These are phyloP conservation scores for Boletus rex-veris DNA, from an alignment of 768 basidiomycete species.

Conservation along the genomic window DNA sequence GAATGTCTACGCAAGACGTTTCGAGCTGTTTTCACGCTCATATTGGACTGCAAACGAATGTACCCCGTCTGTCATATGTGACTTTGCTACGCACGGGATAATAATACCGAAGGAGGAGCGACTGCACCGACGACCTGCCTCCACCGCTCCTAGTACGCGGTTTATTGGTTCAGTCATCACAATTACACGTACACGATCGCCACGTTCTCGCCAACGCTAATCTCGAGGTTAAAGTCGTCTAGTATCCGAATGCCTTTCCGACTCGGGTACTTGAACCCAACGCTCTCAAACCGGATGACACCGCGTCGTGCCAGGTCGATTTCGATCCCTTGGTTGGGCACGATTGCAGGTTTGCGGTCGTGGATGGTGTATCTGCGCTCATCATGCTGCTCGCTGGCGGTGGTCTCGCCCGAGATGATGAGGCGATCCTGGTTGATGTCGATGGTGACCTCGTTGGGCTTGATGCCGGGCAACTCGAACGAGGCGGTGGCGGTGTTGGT, in stretches of 20 bases:
- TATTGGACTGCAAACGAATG: constrained; percentile 5
- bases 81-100: constrained; percentile 82
- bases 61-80: constrained; percentile 83
- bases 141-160: constrained; percentile 82
- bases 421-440: no score
- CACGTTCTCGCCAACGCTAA: constrained; percentile 82
- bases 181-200: constrained; percentile 77
- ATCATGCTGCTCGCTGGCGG: no score
- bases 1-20: constrained; percentile 55
- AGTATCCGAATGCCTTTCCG: constrained; percentile 78
- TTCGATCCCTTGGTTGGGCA: constrained; percentile 55
- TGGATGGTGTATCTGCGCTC: constrained; percentile 39
- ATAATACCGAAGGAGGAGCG: constrained; percentile 85
- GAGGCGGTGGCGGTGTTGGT: no score
- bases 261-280: constrained; percentile 88
- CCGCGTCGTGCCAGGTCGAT: constrained; percentile 62
- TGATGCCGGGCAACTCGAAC: no score
- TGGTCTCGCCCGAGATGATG: no score
- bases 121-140: constrained; percentile 91
- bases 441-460: no score
- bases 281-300: constrained; percentile 72
- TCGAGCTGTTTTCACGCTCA: no score
- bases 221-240: constrained; percentile 75
- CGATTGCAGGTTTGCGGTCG: constrained; percentile 74
- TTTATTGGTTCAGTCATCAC: neutral